phyloP scores from a whole-genome alignment of 768 basidiomycete genomes.

The Auricularia auricula-judae region DNA sequence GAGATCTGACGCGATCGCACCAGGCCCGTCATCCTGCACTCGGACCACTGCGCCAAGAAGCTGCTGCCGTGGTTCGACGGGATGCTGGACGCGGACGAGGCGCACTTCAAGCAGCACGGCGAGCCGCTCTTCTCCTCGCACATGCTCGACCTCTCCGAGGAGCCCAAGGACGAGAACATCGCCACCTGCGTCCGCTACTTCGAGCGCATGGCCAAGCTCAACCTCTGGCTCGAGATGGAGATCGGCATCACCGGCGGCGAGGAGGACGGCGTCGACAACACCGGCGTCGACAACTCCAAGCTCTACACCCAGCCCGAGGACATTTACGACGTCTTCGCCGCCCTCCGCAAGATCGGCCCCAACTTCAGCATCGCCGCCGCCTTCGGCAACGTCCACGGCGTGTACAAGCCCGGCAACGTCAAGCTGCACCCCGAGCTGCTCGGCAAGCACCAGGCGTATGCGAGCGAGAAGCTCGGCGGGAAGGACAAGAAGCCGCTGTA shows the following conservation, averaged over 20 bases:
- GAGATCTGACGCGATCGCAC: not conserved
- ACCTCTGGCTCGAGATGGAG: slow-evolving; percentile 99
- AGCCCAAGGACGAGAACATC: slow-evolving; percentile 89
- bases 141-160: slow-evolving; percentile 98
- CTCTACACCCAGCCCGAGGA: slow-evolving; percentile 98
- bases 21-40: slow-evolving; percentile 94
- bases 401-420: slow-evolving; percentile 99
- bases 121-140: slow-evolving; percentile 91
- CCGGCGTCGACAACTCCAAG: slow-evolving; percentile 81
- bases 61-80: slow-evolving; percentile 99
- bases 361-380: slow-evolving; percentile 97
- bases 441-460: slow-evolving; percentile 77
- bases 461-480: slow-evolving; percentile 54
- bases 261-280: slow-evolving; percentile 99
- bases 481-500: slow-evolving; percentile 70
- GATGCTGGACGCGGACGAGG: slow-evolving; percentile 95
- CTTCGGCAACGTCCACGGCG: slow-evolving; percentile 98
- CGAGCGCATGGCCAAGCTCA: slow-evolving; percentile 83
- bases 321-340: slow-evolving; percentile 80
- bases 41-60: slow-evolving; percentile 97
- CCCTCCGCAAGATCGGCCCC: slow-evolving; percentile 73
- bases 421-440: slow-evolving; percentile 84
- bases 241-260: slow-evolving; percentile 99
- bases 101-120: slow-evolving; percentile 79
- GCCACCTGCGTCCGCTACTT: slow-evolving; percentile 90